These are phyloP conservation scores for Cordia subcordata DNA, from an alignment of 257 asterid species.

Conservation along the genomic window DNA sequence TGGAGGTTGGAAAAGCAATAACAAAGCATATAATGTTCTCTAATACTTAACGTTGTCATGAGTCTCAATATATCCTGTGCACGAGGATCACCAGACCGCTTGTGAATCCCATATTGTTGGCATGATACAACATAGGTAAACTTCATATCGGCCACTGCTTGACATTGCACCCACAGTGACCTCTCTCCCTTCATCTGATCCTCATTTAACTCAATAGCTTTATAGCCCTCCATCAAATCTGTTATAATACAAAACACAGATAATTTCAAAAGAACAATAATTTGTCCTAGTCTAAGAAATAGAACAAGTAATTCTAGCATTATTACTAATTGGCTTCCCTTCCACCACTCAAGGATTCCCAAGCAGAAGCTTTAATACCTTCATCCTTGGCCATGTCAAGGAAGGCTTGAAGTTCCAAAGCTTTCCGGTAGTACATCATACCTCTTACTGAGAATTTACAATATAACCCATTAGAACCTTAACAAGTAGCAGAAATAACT, in stretches of 20 bases:
- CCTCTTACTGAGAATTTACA: slow-evolving; percentile 68
- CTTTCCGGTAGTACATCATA: slow-evolving; percentile 98
- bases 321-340: background rate
- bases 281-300: background rate
- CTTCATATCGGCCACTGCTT: slow-evolving; percentile 98
- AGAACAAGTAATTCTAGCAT: background rate
- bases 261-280: background rate
- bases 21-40: slow-evolving; percentile 10
- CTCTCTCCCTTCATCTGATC: slow-evolving; percentile 96
- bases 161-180: slow-evolving; percentile 92
- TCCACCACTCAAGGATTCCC: background rate
- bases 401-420: slow-evolving; percentile 95
- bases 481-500: background rate
- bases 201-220: slow-evolving; percentile 91
- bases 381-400: slow-evolving; percentile 99
- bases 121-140: slow-evolving; percentile 94
- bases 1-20: background rate
- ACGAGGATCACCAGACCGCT: slow-evolving; percentile 85
- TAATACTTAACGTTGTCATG: slow-evolving; percentile 64
- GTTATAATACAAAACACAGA: slow-evolving; percentile 3
- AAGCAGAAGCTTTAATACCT: slow-evolving; percentile 40
- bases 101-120: slow-evolving; percentile 84
- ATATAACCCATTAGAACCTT: background rate
- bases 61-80: slow-evolving; percentile 92
- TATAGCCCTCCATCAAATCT: slow-evolving; percentile 96